Evolutionary conservation across 352 stramenopile genomes (phyloP), one percentile per base, ranked within the genome.

Genomic region (Globisporangium heterothallicum): DNA sequence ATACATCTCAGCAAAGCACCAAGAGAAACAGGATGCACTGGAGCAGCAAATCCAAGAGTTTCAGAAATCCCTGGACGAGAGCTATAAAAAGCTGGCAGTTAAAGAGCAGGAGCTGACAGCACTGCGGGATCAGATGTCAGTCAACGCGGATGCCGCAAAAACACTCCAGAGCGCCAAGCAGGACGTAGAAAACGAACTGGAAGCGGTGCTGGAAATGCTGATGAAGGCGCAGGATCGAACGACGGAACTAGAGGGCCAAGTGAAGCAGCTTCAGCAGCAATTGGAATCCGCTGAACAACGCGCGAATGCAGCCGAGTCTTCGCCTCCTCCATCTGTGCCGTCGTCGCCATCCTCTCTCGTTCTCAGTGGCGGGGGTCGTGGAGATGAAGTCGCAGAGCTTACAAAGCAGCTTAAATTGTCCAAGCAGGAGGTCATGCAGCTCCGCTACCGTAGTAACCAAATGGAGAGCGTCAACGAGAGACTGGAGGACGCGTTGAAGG

Each of bases 371-470:
- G 60, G 38, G 10, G 41, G 61, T 24, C 43, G 61, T 0, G 58
- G 67, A 26, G 64, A 78, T 2, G 75, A 87, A 26, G 35, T 88
- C 36, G 59, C 62, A 0, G 80, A 92, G 22, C 57, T 88, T 10
- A 69, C 64, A 14, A 92, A 92, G 66, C 75, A 89, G 55, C 59
- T 92, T 4, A 92, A 92, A 51, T 48, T 87, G 14, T 74, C 80
- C 6, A 79, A 83, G 27, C 80, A 92, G 41, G 80, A 92, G 45
- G 78, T 86, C 12, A 92, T 92, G 80, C 76, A 89, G 64, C 72
- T 92, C 18, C 80, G 78, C 0, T 92, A 88, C 64, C 80, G 80
- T 27, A 89, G 78, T 35, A 92, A 92, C 47, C 78, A 87, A 53
- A 64, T 88, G 12, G 80, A 88, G 35, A 84, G 70, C 36, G 66